Conservation (phyloP, 805 yeast species). For the Candida broadrunensis region DNA sequence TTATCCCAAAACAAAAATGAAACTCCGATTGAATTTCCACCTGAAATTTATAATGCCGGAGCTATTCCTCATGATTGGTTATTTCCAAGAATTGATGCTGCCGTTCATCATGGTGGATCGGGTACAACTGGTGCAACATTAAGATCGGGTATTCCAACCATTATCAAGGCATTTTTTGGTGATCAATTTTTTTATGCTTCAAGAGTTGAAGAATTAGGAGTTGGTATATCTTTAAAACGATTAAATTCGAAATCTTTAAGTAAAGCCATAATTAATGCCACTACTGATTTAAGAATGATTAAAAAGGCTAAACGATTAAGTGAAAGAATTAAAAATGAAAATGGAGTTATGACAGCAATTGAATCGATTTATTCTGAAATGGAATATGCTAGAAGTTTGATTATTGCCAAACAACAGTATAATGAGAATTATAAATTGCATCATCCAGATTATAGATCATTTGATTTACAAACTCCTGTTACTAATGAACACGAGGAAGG, state of each 20-base stretch:
- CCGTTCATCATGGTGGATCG: constrained; percentile 96
- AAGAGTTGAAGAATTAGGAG: constrained; percentile 86
- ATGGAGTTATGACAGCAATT: constrained; percentile 79
- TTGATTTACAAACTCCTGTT: constrained; percentile 26
- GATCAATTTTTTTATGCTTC: constrained; percentile 92
- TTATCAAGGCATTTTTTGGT: constrained; percentile 93
- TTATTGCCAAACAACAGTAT: constrained; percentile 42
- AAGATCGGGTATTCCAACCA: constrained; percentile 82
- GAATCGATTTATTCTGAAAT: constrained; percentile 74
- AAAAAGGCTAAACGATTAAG: constrained; percentile 66
- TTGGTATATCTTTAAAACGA: constrained; percentile 68
- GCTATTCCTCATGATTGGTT: constrained; percentile 92
- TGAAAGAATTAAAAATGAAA: constrained; percentile 60
- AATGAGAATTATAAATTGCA: constrained; percentile 21
- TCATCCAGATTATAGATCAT: constrained; percentile 13
- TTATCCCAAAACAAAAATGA: constrained; percentile 33
- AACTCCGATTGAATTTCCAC: constrained; percentile 53
- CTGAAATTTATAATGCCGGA: constrained; percentile 66
- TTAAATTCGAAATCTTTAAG: constrained; percentile 62
- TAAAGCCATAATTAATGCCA: constrained; percentile 66
- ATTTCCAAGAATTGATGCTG: constrained; percentile 84
- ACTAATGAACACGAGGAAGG: constrained; percentile 9
- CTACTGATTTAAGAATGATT: constrained; percentile 64
- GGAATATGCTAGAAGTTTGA: constrained; percentile 68
- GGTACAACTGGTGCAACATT: constrained; percentile 95